phyloP scores from a whole-genome alignment of 2,329 filamentous ascomycete genomes.

The Leptographium lundbergii region DNA sequence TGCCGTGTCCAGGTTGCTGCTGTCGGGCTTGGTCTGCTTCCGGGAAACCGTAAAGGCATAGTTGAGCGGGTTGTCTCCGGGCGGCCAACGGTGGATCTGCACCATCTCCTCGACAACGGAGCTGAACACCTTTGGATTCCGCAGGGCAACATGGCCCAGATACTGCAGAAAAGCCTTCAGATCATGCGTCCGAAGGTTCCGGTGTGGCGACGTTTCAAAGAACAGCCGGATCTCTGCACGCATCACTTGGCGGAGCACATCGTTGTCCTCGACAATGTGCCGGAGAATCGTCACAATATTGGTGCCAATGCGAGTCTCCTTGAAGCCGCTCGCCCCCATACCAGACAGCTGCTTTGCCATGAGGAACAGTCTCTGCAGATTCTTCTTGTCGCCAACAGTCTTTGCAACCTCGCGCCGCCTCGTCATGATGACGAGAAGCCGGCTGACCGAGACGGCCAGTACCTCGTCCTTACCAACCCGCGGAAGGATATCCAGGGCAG shows the following conservation, averaged over 20 bases:
- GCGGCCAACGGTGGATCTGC: constrained; percentile 51
- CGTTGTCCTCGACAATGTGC: constrained; percentile 89
- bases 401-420: constrained; percentile 63
- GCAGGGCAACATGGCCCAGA: constrained; percentile 66
- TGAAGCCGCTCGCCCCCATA: constrained; percentile 61
- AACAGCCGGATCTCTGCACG: constrained; percentile 71
- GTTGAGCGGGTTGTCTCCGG: constrained; percentile 3
- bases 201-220: constrained; percentile 49
- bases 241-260: constrained; percentile 85
- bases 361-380: constrained; percentile 79
- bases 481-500: constrained; percentile 72
- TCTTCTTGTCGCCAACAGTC: constrained; percentile 72
- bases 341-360: constrained; percentile 90
- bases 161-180: constrained; percentile 61
- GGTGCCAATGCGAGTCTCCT: constrained; percentile 35
- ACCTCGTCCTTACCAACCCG: constrained; percentile 78
- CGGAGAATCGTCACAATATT: constrained; percentile 77
- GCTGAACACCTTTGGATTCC: constrained; percentile 75
- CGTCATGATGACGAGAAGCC: constrained; percentile 80
- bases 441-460: constrained; percentile 69
- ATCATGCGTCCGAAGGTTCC: constrained; percentile 48
- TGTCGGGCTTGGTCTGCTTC: neutral
- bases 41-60: constrained; percentile 2
- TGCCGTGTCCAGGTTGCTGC: neutral
- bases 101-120: constrained; percentile 77